These are phyloP conservation scores for Vitis rotundifolia DNA, from an alignment of 164 flowering plant genomes.

Conservation along the genomic window DNA sequence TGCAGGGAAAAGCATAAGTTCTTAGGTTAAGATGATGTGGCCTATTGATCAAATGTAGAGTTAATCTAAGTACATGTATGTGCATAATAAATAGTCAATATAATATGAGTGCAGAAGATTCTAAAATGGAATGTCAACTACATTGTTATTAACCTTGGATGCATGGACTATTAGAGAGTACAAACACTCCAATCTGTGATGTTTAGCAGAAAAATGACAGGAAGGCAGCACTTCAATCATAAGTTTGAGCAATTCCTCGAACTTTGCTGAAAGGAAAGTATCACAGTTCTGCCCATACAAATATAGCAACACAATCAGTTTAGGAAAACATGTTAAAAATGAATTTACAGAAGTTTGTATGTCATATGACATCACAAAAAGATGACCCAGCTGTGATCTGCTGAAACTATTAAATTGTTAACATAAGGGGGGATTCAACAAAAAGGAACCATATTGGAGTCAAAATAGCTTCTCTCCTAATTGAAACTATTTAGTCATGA, in stretches of 20 bases:
- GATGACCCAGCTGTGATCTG: neutral
- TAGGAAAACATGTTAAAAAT: neutral
- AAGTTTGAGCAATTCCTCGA: slow-evolving; percentile 58
- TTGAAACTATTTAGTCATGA: neutral
- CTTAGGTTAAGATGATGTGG: neutral
- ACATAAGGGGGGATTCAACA: neutral
- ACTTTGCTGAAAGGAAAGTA: slow-evolving; percentile 51
- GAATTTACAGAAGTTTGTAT: neutral
- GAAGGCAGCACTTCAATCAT: slow-evolving; percentile 78
- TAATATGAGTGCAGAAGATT: neutral
- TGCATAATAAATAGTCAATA: neutral
- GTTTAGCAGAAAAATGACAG: slow-evolving; percentile 90
- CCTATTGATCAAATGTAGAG: neutral
- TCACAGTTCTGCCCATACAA: slow-evolving; percentile 49
- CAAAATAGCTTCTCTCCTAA: no score
- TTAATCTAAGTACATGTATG: neutral
- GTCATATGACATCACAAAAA: neutral
- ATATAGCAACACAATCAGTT: slow-evolving; percentile 11
- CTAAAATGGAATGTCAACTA: neutral
- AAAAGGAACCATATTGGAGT: no score
- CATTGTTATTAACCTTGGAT: slow-evolving; percentile 50
- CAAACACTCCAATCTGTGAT: slow-evolving; percentile 85
- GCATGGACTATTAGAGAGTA: slow-evolving; percentile 67
- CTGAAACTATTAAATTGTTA: neutral
- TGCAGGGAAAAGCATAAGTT: slow-evolving; percentile 27